Conservation (phyloP, 768 basidiomycete species). For the Omphalotus guepiniiformis region DNA sequence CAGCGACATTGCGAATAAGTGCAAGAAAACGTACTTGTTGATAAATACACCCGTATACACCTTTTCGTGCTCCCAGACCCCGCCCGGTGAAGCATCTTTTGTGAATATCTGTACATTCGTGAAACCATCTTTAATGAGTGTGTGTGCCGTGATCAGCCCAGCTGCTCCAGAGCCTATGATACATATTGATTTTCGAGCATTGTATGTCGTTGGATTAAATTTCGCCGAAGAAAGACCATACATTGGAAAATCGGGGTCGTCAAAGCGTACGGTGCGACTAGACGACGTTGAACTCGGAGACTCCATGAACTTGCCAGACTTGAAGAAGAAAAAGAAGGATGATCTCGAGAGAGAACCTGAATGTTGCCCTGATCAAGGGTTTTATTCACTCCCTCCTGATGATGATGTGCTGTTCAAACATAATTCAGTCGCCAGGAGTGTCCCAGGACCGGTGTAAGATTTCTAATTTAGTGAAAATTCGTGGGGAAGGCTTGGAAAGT, state of each 20-base stretch:
- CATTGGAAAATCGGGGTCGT: slow-evolving; percentile 8
- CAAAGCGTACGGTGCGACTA: neutral
- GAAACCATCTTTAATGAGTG: slow-evolving; percentile 56
- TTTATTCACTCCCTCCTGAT: too few relatives aligned
- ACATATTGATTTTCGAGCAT: slow-evolving; percentile 23
- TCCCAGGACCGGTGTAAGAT: too few relatives aligned
- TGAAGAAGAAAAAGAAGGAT: neutral
- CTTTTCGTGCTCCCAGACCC: slow-evolving; percentile 53
- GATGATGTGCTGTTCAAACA: too few relatives aligned
- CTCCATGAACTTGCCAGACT: neutral
- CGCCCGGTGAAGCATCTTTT: slow-evolving; percentile 50
- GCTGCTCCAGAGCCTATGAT: slow-evolving; percentile 59
- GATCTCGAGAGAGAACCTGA: too few relatives aligned
- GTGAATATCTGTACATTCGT: slow-evolving; percentile 49
- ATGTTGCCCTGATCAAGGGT: too few relatives aligned
- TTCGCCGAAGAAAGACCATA: slow-evolving; percentile 15
- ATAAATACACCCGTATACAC: slow-evolving; percentile 53
- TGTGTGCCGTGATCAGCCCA: slow-evolving; percentile 56
- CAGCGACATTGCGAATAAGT: neutral
- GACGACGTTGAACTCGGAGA: neutral
- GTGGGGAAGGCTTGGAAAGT: too few relatives aligned
- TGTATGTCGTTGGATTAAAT: neutral
- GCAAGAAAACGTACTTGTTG: slow-evolving; percentile 48
- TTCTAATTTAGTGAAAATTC: too few relatives aligned
- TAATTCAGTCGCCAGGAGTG: too few relatives aligned